Percentiles rank a stretch among this genome's conserved stretches.
Conservation (phyloP, 495 filamentous ascomycete genomes). For the Penicillium verhagenii region DNA sequence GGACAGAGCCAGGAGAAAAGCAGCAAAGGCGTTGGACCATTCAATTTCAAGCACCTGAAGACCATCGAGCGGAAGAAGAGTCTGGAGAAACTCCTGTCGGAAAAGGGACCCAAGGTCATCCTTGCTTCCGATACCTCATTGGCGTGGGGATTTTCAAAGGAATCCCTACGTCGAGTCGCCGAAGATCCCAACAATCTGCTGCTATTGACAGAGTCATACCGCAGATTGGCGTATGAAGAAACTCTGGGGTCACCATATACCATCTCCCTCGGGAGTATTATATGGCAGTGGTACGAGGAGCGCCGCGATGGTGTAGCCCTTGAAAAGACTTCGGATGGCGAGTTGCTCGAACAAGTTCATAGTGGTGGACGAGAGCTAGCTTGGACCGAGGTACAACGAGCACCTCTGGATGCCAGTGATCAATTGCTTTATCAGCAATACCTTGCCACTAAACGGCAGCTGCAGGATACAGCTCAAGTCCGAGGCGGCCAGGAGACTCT, state of each 20-base stretch:
- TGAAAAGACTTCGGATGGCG: constrained; percentile 56
- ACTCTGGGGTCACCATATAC: constrained; percentile 28
- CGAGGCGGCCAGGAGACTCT: constrained; percentile 63
- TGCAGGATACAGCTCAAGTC: constrained; percentile 71
- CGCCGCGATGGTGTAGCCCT: constrained; percentile 59
- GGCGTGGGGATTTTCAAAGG: constrained; percentile 93
- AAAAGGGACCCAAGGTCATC: constrained; percentile 67
- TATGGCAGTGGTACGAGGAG: constrained; percentile 76
- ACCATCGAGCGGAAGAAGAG: constrained; percentile 74
- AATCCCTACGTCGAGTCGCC: constrained; percentile 73
- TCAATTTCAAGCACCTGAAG: constrained; percentile 84
- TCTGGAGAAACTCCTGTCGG: constrained; percentile 60
- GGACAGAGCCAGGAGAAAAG: constrained; percentile 36
- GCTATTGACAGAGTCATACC: constrained; percentile 71
- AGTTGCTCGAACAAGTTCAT: constrained; percentile 63
- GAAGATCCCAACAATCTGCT: constrained; percentile 75
- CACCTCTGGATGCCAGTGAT: constrained; percentile 69
- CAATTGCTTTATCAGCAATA: constrained; percentile 83
- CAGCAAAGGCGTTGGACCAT: constrained; percentile 64
- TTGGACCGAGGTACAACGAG: constrained; percentile 56
- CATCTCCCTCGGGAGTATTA: constrained; percentile 51
- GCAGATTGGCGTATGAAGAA: constrained; percentile 40
- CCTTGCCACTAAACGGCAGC: constrained; percentile 76
- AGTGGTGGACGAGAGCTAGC: constrained; percentile 61
- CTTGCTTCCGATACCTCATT: constrained; percentile 86